Conservation (phyloP, 2,329 filamentous ascomycete species). For the Paecilomyces sp. region DNA sequence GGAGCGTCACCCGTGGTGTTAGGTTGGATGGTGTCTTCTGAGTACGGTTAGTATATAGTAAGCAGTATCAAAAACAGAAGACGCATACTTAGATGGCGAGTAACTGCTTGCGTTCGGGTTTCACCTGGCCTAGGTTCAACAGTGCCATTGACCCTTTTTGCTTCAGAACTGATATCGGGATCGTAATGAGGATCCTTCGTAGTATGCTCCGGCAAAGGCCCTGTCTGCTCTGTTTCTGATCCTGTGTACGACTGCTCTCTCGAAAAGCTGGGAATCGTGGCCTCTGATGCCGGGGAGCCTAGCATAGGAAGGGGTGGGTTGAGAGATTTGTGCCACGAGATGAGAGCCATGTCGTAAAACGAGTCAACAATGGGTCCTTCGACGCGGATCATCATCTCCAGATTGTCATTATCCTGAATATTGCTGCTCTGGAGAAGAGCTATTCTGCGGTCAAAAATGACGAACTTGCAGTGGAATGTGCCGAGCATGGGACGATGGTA, state of each 20-base stretch:
- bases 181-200: slow-evolving; percentile 59
- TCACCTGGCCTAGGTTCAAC: slow-evolving; percentile 47
- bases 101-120: slow-evolving; percentile 51
- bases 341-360: slow-evolving; percentile 65
- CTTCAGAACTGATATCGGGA: slow-evolving; percentile 51
- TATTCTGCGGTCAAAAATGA: slow-evolving; percentile 66
- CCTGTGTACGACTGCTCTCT: slow-evolving; percentile 1
- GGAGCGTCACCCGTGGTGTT: slow-evolving; percentile 48
- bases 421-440: slow-evolving; percentile 72
- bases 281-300: slow-evolving; percentile 40
- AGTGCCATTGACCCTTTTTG: slow-evolving; percentile 53
- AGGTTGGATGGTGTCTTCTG: slow-evolving; percentile 49
- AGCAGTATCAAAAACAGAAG: not conserved
- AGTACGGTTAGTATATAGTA: not conserved
- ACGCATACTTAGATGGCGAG: slow-evolving; percentile 52
- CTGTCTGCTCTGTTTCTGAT: slow-evolving; percentile 8
- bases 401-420: slow-evolving; percentile 66
- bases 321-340: slow-evolving; percentile 62
- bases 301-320: slow-evolving; percentile 53
- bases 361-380: slow-evolving; percentile 72
- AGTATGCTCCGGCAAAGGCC: slow-evolving; percentile 48
- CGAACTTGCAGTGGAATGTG: slow-evolving; percentile 72
- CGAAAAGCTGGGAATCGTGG: slow-evolving; percentile 15
- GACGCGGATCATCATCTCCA: slow-evolving; percentile 73
- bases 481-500: slow-evolving; percentile 63